These are phyloP conservation scores for Taphrina communis DNA, from an alignment of 1,139 yeast genomes.

Conservation along the genomic window DNA sequence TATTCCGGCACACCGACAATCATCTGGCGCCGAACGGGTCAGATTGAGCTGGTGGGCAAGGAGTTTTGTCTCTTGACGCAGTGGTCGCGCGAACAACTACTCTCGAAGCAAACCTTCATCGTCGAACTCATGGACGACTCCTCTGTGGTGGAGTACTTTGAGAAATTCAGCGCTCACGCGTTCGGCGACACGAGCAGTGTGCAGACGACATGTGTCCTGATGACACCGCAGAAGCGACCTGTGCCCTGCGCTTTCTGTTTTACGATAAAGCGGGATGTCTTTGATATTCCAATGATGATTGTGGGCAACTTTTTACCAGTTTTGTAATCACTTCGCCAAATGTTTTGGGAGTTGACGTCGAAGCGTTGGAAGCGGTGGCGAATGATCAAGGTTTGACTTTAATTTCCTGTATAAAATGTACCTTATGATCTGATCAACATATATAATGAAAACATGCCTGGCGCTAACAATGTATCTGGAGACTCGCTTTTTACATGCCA, in stretches of 20 bases:
- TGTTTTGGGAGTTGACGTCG: too few relatives aligned
- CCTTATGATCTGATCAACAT: neutral
- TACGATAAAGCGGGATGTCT: conserved; percentile 88
- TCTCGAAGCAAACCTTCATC: conserved; percentile 65
- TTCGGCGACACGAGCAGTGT: conserved; percentile 88
- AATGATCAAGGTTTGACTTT: too few relatives aligned
- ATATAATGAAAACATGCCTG: neutral
- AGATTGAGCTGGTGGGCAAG: conserved; percentile 89
- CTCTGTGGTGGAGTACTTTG: conserved; percentile 85
- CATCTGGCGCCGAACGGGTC: conserved; percentile 95
- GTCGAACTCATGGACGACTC: conserved; percentile 89
- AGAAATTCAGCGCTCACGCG: conserved; percentile 80
- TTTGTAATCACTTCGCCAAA: conserved; percentile 7
- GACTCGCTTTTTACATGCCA: neutral
- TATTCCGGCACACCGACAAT: conserved; percentile 92
- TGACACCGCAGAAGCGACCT: conserved; percentile 60
- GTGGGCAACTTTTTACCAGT: conserved; percentile 64
- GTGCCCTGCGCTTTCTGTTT: conserved; percentile 80
- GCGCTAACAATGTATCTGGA: neutral
- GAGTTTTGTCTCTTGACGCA: conserved; percentile 91
- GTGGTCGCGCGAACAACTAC: conserved; percentile 74
- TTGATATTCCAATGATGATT: conserved; percentile 95
- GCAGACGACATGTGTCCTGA: conserved; percentile 79
- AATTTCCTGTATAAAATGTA: too few relatives aligned
- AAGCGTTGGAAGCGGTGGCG: neutral